Percentiles rank a stretch among this genome's conserved stretches.
Conservation (phyloP, 306 rosid genomes). For the Lupinus albus region DNA sequence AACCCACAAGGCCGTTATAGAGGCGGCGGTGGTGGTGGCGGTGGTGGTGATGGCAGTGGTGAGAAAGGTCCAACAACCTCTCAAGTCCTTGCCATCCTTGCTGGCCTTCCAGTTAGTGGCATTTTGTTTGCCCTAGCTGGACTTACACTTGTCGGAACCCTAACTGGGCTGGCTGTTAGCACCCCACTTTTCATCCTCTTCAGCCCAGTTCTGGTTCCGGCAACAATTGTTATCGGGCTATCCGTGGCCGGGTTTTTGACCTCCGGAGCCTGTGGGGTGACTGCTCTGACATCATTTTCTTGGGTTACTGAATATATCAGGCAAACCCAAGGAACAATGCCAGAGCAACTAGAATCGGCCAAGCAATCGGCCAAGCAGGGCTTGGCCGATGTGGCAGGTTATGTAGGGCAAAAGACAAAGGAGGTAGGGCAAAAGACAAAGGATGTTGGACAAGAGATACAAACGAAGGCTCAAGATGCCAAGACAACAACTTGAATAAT, state of each 20-base stretch:
- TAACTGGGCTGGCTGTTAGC: conserved; percentile 54
- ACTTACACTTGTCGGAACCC: conserved; percentile 59
- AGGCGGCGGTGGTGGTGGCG: too few relatives aligned
- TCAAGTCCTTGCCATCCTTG: conserved; percentile 56
- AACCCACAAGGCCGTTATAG: conserved; percentile 40
- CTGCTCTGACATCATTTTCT: conserved; percentile 70
- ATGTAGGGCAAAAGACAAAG: conserved; percentile 81
- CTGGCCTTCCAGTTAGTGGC: conserved; percentile 70
- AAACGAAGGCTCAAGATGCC: conserved; percentile 69
- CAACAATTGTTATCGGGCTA: conserved; percentile 60
- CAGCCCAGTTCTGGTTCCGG: conserved; percentile 85
- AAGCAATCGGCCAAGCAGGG: conserved; percentile 55
- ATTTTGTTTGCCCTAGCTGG: conserved; percentile 64
- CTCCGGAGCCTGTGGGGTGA: conserved; percentile 71
- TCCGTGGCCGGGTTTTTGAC: conserved; percentile 66
- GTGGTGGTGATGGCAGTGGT: too few relatives aligned
- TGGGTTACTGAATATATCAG: conserved; percentile 64
- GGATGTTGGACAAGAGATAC: conserved; percentile 74
- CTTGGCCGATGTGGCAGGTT: conserved; percentile 56
- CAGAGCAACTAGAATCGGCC: conserved; percentile 55
- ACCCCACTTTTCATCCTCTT: conserved; percentile 72
- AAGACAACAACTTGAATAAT: conserved; percentile 32
- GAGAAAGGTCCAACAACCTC: conserved; percentile 53
- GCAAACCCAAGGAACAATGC: conserved; percentile 49
- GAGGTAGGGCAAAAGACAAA: conserved; percentile 51